These are phyloP conservation scores for Spencermartinsiella ligniputridi DNA, from an alignment of 1,139 yeast species.

Conservation along the genomic window DNA sequence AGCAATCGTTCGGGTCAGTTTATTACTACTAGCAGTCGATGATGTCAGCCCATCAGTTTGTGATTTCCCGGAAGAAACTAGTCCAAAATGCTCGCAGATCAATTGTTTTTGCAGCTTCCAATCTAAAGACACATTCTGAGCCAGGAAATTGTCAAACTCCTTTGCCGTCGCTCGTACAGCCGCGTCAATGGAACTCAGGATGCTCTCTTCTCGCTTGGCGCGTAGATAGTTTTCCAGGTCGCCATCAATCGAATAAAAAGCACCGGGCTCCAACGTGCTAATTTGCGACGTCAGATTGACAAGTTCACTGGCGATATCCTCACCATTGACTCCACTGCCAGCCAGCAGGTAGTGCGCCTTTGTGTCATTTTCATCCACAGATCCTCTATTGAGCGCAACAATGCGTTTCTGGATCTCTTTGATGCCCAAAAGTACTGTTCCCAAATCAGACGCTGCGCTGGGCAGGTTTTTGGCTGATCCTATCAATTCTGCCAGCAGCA, in stretches of 20 bases:
- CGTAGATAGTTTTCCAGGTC: conserved; percentile 40
- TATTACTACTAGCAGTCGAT: background rate
- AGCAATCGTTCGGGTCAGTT: conserved; percentile 2
- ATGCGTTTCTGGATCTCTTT: conserved; percentile 74
- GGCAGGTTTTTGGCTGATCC: conserved; percentile 73
- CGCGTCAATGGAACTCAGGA: conserved; percentile 78
- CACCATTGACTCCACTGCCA: conserved; percentile 84
- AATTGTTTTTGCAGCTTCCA: conserved; percentile 79
- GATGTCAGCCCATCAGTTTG: background rate
- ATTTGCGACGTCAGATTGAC: conserved; percentile 28
- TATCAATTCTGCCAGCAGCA: conserved; percentile 50
- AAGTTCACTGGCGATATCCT: conserved; percentile 69
- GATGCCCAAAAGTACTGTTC: conserved; percentile 69
- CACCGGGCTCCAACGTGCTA: conserved; percentile 25
- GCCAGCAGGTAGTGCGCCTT: conserved; percentile 90
- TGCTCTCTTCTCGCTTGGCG: conserved; percentile 75
- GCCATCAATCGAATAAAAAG: conserved; percentile 23
- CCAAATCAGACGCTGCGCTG: conserved; percentile 56
- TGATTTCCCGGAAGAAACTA: conserved; percentile 21
- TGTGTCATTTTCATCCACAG: conserved; percentile 52
- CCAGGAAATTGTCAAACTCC: conserved; percentile 78
- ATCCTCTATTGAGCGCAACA: conserved; percentile 48
- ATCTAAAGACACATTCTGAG: conserved; percentile 68
- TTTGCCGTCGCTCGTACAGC: conserved; percentile 67
- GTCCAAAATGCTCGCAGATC: conserved; percentile 65